Evolutionary conservation across 2,329 filamentous ascomycete genomes (phyloP), one percentile per base, ranked within the genome.

Genomic region (Tolypocladium inflatum): DNA sequence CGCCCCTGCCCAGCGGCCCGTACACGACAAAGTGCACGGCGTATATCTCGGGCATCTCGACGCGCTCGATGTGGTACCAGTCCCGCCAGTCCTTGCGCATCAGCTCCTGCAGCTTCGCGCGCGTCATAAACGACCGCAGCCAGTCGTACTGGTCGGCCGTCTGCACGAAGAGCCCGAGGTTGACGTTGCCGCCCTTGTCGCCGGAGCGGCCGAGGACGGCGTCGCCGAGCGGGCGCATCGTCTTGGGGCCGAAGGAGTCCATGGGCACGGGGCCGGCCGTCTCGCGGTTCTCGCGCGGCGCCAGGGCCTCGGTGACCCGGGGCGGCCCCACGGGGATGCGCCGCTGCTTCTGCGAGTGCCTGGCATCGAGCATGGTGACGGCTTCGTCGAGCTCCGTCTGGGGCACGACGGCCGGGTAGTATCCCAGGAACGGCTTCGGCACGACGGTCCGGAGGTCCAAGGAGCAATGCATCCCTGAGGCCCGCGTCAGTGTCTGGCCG

Each of bases 1-100:
- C 77, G 0, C 74, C 75, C 0, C 72, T 59, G 0, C 74, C 76
- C 19, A 80, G 64, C 23, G 72, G 70, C 2, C 76, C 78, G 58
- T 79, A 80, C 2, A 80, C 67, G 11, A 80, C 77, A 66, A 78
- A 80, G 61, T 82, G 75, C 23, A 81, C 79, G 0, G 78, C 78
- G 39, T 65, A 65, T 0, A 80, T 70, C 4, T 69, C 63, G 0
- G 71, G 68, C 56, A 80, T 76, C 65, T 80, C 78, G n/a, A 79
- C 74, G 17, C 78, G 65, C 63, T 80, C 77, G 3, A 80, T 67
- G 65, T 61, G 71, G 72, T 63, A 68, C 50, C 42, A 59, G 10
- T 63, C 61, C 7, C 58, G 35, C 63, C 63, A 70, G 57, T 76
- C 72, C 21, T 71, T 67, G 4, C 69, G 70, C 57, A 76, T 66